Percentiles rank a stretch among this genome's conserved stretches.
Evolutionary conservation across 2,329 filamentous ascomycete species (phyloP).

Genomic region (Corynespora cassiicola): DNA sequence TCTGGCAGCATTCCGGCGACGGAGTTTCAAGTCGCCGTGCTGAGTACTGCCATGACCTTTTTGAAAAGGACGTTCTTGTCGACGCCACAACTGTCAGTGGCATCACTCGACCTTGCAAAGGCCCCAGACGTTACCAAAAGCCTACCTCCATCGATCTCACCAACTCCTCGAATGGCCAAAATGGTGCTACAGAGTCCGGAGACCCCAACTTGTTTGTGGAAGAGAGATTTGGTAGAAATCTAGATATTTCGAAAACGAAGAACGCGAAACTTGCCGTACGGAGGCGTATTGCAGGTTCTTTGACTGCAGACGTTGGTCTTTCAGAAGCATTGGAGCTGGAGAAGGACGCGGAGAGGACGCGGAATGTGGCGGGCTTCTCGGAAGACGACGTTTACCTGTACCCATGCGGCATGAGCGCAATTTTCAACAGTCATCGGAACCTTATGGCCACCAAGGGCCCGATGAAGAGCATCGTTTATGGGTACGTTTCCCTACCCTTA

Average conservation of each 20-base stretch:
- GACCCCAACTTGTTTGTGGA: slow-evolving; percentile 87
- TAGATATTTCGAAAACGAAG: slow-evolving; percentile 78
- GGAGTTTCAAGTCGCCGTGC: slow-evolving; percentile 89
- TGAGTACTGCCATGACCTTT: slow-evolving; percentile 82
- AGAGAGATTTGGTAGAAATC: slow-evolving; percentile 90
- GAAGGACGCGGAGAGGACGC: slow-evolving; percentile 45
- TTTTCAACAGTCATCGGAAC: slow-evolving; percentile 84
- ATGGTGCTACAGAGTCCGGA: slow-evolving; percentile 52
- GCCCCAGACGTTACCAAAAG: slow-evolving; percentile 81
- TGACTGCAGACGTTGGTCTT: slow-evolving; percentile 75
- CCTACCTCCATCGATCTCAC: slow-evolving; percentile 58
- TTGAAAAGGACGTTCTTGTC: slow-evolving; percentile 72
- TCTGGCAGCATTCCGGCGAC: slow-evolving; percentile 96
- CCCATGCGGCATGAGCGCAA: slow-evolving; percentile 92
- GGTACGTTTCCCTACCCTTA: slow-evolving; percentile 48
- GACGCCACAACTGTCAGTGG: slow-evolving; percentile 51
- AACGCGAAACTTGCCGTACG: slow-evolving; percentile 87
- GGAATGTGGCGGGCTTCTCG: slow-evolving; percentile 67
- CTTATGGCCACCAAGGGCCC: slow-evolving; percentile 68
- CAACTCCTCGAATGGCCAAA: slow-evolving; percentile 15
- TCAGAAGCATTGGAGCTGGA: slow-evolving; percentile 63
- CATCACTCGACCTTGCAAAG: slow-evolving; percentile 62
- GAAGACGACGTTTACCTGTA: slow-evolving; percentile 91
- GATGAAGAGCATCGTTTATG: slow-evolving; percentile 86
- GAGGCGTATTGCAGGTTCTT: slow-evolving; percentile 84